Conservation (phyloP, 23 red algal genomes). For the Gracilaria vermiculophylla region DNA sequence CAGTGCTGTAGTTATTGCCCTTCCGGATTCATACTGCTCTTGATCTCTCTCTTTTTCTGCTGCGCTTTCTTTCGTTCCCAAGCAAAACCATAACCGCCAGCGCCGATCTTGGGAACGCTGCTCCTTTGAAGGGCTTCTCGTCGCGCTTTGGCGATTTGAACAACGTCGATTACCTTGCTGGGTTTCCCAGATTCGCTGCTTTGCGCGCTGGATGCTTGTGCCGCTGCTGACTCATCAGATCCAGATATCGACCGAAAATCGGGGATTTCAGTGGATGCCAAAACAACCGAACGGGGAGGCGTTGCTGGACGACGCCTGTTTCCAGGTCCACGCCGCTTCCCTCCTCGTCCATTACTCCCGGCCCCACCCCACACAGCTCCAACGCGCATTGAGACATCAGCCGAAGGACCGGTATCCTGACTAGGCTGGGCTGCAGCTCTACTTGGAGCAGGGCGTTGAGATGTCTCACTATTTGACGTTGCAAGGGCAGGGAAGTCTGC, state of each 20-base stretch:
- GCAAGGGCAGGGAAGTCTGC: conserved; percentile 9
- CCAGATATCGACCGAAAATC: neutral
- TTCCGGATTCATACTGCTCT: neutral
- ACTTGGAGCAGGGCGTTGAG: neutral
- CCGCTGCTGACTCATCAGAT: neutral
- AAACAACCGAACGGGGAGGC: conserved; percentile 2
- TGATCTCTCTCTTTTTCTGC: conserved; percentile 49
- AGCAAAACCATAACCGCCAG: conserved; percentile 43
- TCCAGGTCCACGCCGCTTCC: conserved; percentile 37
- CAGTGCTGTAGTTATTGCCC: neutral
- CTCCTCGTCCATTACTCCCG: conserved; percentile 14
- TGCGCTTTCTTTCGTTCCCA: conserved; percentile 67
- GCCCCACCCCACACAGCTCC: conserved; percentile 69
- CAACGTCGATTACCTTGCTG: conserved; percentile 41
- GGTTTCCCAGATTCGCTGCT: neutral
- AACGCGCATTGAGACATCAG: conserved; percentile 60
- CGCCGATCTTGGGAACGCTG: conserved; percentile 50
- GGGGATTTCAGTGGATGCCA: neutral
- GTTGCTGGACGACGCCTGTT: conserved; percentile 41
- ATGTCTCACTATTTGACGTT: neutral
- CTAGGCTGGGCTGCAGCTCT: neutral
- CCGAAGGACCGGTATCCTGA: neutral
- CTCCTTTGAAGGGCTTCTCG: conserved; percentile 46
- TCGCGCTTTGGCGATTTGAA: conserved; percentile 50
- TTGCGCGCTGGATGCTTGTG: neutral